Evolutionary conservation across 2,329 filamentous ascomycete genomes (phyloP), one percentile per base, ranked within the genome.

Genomic region (Fusarium verrucosum): DNA sequence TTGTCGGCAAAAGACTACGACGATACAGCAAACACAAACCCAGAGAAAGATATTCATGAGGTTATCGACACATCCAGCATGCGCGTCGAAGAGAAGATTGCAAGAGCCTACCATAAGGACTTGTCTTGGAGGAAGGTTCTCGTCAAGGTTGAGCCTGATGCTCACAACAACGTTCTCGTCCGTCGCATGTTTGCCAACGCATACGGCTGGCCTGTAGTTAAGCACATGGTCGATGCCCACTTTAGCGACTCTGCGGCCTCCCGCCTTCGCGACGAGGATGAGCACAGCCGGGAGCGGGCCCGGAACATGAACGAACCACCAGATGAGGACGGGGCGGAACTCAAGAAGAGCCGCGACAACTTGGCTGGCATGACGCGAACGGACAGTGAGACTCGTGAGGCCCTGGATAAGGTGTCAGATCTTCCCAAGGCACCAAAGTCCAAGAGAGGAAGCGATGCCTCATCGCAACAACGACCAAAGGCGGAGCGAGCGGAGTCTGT

Each of bases 81-180:
- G 87, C 92, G 91, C 63, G 93, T 98, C 1, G 95, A 99, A 76
- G 95, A 99, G 76, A 98, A 97, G 78, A 99, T 99, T 68, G 95
- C 95, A 3, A 87, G 95, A 42, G 95, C 93, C 14, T 99, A 99
- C 78, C 95, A 99, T 76, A 88, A 89, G 13, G 92, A 92, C 64
- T 79, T 99, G 19, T 92, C 92, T 2, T 99, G 95, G 95, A 91
- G 95, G 41, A 99, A 99, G 75, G 95, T 99, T 2, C 86, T 99
- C 5, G 95, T 99, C 14, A 91, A 95, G 50, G 83, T 99, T 4
- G 94, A 99, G 74, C 95, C 95, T 0, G 95, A 99, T 77, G 95
- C 95, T 0, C 95, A 99, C 80, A 99, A 99, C 78, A 99, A 99
- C 76, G 96, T 99, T 68, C 90, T 98, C 59, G 95, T 99, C 22